A percentile compares a stretch with the other conserved stretches of the same genome.
Conservation (phyloP, 768 basidiomycete species). For the Suillus spraguei region DNA sequence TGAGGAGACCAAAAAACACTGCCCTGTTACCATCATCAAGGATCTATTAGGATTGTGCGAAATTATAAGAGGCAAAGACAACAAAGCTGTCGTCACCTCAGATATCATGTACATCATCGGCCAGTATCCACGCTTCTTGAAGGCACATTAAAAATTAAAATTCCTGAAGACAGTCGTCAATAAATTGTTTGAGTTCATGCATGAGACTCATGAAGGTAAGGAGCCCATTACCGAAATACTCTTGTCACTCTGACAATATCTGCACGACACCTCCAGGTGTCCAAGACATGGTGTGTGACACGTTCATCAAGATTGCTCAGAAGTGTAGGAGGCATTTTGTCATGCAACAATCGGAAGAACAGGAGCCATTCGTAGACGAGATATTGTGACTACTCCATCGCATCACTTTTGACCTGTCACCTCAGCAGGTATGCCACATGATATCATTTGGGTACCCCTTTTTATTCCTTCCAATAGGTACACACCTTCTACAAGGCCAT, state of each 20-base stretch:
- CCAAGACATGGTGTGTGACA: slow-evolving; percentile 99
- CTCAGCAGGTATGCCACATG: slow-evolving; percentile 61
- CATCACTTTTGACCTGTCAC: slow-evolving; percentile 92
- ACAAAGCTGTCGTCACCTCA: slow-evolving; percentile 97
- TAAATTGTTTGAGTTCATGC: slow-evolving; percentile 99
- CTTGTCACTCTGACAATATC: slow-evolving; percentile 10
- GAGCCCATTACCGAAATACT: slow-evolving; percentile 16
- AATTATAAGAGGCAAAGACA: slow-evolving; percentile 99
- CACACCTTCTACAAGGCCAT: slow-evolving; percentile 99
- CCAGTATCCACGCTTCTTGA: slow-evolving; percentile 98
- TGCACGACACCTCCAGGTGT: slow-evolving; percentile 60
- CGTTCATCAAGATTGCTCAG: slow-evolving; percentile 99
- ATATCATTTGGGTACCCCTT: slow-evolving; percentile 16
- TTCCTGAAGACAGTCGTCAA: slow-evolving; percentile 99
- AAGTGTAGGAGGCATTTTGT: slow-evolving; percentile 98
- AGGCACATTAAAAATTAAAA: slow-evolving; percentile 99
- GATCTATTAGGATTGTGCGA: slow-evolving; percentile 96
- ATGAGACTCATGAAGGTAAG: slow-evolving; percentile 95
- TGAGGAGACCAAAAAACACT: slow-evolving; percentile 98
- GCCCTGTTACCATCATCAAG: slow-evolving; percentile 98
- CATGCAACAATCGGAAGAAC: slow-evolving; percentile 96
- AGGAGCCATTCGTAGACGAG: slow-evolving; percentile 97
- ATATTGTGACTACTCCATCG: slow-evolving; percentile 89
- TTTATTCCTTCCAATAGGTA: slow-evolving; percentile 43
- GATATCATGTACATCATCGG: slow-evolving; percentile 99